phyloP scores from a whole-genome alignment of 108 stramenopile genomes.

The Seminavis robusta region DNA sequence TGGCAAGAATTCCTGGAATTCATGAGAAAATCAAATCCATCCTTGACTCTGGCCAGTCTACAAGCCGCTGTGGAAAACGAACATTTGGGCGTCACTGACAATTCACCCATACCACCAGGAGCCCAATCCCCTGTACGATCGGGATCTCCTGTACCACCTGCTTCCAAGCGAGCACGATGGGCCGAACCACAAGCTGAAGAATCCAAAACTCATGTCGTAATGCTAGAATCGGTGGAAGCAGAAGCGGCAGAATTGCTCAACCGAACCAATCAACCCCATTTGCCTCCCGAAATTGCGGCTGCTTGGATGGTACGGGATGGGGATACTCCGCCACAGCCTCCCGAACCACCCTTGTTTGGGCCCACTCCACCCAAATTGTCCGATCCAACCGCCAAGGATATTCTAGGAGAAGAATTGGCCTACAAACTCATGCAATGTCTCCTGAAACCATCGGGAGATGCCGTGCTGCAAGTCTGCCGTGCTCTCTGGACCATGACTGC shows the following conservation, averaged over 20 bases:
- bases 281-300: constrained; percentile 77
- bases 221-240: constrained; percentile 49
- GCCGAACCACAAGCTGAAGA: not conserved
- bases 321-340: constrained; percentile 54
- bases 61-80: constrained; percentile 62
- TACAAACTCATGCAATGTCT: constrained; percentile 50
- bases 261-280: constrained; percentile 27
- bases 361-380: constrained; percentile 75
- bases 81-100: constrained; percentile 12
- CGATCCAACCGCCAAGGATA: constrained; percentile 81
- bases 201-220: constrained; percentile 49
- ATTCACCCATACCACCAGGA: not conserved
- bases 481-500: constrained; percentile 79
- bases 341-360: constrained; percentile 63
- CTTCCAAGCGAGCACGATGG: not conserved
- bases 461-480: constrained; percentile 60
- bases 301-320: constrained; percentile 84
- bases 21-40: constrained; percentile 58
- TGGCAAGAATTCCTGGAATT: constrained; percentile 85
- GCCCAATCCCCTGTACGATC: constrained; percentile 22
- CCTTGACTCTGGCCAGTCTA: constrained; percentile 59
- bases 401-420: constrained; percentile 69
- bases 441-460: constrained; percentile 43
- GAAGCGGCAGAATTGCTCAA: constrained; percentile 43
- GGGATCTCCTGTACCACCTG: not conserved